Evolutionary conservation across 75 land plant species (phyloP), one percentile per base, ranked within the genome.

Genomic region (Pinus taeda): DNA sequence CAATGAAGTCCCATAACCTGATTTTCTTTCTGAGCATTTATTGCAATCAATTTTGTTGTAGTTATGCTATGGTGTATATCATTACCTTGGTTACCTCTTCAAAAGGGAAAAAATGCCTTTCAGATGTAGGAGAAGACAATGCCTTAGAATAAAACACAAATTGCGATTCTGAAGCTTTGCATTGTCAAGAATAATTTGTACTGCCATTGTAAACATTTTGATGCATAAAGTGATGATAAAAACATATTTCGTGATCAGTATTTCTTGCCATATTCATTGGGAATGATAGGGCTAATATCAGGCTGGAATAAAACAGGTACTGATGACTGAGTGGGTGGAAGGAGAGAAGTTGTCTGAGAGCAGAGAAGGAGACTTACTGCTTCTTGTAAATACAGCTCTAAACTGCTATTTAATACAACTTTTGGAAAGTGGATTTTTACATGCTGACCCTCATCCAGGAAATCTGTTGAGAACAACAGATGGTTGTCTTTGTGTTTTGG

Each of bases 361-460:
- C 80, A 79, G 78, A 24, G 82, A 82, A 57, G 83, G 20, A 21
- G 87, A 85, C 61, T 57, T 81, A 64, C 75, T 87, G 22, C 83
- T 75, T 33, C 80, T 87, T 73, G 80, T 87, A 3, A 81, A 81
- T 57, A 75, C 83, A 58, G 88, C 88, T 42, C 74, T 87, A 14
- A 87, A 84, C 71, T 87, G 88, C 83, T 87, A 85, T 74, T 65
- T 87, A 9, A 63, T 87, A 49, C 88, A 87, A 62, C 80, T 87
- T 37, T 81, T 87, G 3, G 88, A 87, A 37, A 85, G 81, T 75
- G 88, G 88, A 20, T 87, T 87, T 71, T 87, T 87, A 74, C 88
- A 87, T 74, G 88, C 88, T 42, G 88, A 87, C 78, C 88, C 88
- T 49, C 88, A 87, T 81, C 88, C 88, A 53, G 88, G 88, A 42